A percentile compares a stretch with the other conserved stretches of the same genome.
Evolutionary conservation across 148 eudicot species (phyloP).

Genomic region (Linanthus parryae): DNA sequence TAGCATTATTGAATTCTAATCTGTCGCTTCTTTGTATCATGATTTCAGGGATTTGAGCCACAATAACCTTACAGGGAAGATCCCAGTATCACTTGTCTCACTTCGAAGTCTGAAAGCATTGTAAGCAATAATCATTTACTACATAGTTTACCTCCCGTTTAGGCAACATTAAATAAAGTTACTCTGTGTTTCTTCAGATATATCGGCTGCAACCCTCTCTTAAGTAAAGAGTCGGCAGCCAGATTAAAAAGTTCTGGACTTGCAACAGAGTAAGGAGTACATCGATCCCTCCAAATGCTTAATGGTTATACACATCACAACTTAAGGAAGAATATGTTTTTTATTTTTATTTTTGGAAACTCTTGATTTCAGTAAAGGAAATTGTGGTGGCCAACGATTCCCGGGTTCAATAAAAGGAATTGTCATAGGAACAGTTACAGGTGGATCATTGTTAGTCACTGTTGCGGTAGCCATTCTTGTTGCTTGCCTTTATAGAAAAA

Average conservation of each 20-base stretch:
- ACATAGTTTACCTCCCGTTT: neutral
- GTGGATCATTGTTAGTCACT: neutral
- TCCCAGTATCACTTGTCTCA: conserved; percentile 24
- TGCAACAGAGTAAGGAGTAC: conserved; percentile 31
- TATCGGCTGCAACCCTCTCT: conserved; percentile 33
- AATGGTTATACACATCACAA: neutral
- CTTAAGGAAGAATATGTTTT: conserved; percentile 2
- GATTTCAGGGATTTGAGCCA: conserved; percentile 39
- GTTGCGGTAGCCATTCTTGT: neutral
- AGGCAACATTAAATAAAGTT: neutral
- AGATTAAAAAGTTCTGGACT: conserved; percentile 23
- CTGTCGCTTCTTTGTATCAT: neutral
- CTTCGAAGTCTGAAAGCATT: conserved; percentile 24
- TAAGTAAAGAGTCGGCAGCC: conserved; percentile 21
- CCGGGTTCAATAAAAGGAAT: neutral
- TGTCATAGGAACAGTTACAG: neutral
- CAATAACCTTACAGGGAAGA: conserved; percentile 36
- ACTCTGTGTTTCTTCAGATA: conserved; percentile 15
- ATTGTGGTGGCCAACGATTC: neutral
- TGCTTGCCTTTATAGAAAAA: conserved; percentile 5
- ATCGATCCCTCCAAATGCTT: neutral
- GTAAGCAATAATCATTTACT: conserved; percentile 19
- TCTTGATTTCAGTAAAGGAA: conserved; percentile 5
- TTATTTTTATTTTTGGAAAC: neutral
- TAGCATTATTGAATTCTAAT: too few relatives aligned